These are phyloP conservation scores for Eustoma russellianum DNA, from an alignment of 257 asterid species.

Conservation along the genomic window DNA sequence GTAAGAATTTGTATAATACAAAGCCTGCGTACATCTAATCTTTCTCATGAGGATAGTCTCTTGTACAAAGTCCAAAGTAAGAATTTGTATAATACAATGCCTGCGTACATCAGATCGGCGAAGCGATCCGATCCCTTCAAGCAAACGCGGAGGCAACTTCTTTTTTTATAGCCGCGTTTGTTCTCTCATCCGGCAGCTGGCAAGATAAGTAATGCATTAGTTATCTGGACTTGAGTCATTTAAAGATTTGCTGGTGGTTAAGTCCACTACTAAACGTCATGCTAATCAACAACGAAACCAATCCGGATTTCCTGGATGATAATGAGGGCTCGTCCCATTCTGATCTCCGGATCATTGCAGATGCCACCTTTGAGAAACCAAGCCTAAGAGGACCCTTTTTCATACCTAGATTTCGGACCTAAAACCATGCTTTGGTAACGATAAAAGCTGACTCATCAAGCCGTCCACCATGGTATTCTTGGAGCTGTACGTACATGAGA, in stretches of 20 bases:
- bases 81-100: too few species aligned
- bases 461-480: constrained; percentile 51
- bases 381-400: constrained; percentile 84
- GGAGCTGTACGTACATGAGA: constrained; percentile 95
- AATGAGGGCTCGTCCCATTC: constrained; percentile 86
- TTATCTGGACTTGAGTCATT: too few species aligned
- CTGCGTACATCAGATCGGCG: too few species aligned
- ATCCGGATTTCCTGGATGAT: constrained; percentile 60
- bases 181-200: background rate
- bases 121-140: too few species aligned
- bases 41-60: too few species aligned
- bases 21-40: too few species aligned
- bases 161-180: too few species aligned
- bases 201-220: too few species aligned
- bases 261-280: constrained; percentile 62
- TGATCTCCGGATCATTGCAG: constrained; percentile 63
- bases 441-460: constrained; percentile 77
- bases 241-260: constrained; percentile 39
- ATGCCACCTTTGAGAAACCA: constrained; percentile 77
- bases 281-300: constrained; percentile 68
- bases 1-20: too few species aligned
- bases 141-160: too few species aligned
- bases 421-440: constrained; percentile 81
- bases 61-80: too few species aligned
- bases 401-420: constrained; percentile 71